Evolutionary conservation across 495 filamentous ascomycete species (phyloP), one percentile per base, ranked within the genome.

Genomic region (Daldinia grandis): DNA sequence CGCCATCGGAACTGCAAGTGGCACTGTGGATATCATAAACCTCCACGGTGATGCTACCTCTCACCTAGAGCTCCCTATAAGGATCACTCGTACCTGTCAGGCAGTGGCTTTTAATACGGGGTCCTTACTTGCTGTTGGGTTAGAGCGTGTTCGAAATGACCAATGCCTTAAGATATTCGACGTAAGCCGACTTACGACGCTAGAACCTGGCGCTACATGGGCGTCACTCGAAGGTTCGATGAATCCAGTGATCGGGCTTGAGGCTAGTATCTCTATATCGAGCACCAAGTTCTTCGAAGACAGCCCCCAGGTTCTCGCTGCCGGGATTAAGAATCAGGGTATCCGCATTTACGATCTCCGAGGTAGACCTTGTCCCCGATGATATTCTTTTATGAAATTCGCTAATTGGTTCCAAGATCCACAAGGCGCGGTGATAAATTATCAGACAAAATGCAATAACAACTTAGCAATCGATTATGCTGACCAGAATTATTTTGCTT

Each of bases 81-180:
- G 94, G 74, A 89, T 94, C 66, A 90, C 94, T 64, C 89, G 95
- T 37, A 90, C 91, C 66, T 97, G 94, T 76, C 97, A 98, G 77
- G 91, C 93, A 10, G 90, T 98, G 19, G 91, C 93, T 3, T 97
- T 99, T 79, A 97, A 89, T 76, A 88, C 87, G 25, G 85, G 87
- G 37, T 90, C 92, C 4, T 82, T 92, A 63, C 82, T 99, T 67
- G 95, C 95, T 17, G 92, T 93, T 15, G 95, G 93, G 14, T 83
- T 98, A 42, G 96, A 99, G 72, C 87, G 93, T 66, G 93, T 97
- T 31, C 89, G 96, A 4, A 97, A 94, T 78, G 95, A 98, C 78
- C 90, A 91, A 65, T 97, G 93, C 73, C 83, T 99, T 47, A 94
- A 97, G 74, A 90, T 98, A 30, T 99, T 95, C 90, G 96, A 99